A percentile compares a stretch with the other conserved stretches of the same genome.
phyloP scores from a whole-genome alignment of 1,139 yeast species.

The Kluyveromyces sp. region DNA sequence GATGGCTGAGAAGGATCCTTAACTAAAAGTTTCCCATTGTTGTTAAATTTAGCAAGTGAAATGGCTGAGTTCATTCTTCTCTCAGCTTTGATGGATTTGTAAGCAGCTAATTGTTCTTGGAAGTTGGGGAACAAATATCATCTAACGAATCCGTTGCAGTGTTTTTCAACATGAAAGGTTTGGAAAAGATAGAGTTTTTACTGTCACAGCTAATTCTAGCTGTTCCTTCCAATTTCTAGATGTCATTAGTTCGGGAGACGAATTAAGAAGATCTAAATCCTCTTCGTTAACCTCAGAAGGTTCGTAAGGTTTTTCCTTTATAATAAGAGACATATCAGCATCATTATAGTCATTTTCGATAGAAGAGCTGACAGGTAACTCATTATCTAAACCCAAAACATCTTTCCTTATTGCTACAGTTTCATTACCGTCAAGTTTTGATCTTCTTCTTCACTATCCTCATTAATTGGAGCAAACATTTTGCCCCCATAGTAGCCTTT shows the following conservation, averaged over 20 bases:
- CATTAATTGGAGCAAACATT: background rate
- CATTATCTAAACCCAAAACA: background rate
- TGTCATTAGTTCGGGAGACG: constrained; percentile 38
- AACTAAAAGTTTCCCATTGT: constrained; percentile 17
- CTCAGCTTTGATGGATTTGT: constrained; percentile 25
- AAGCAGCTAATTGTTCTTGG: constrained; percentile 27
- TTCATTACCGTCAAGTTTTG: background rate
- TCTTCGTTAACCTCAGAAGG: constrained; percentile 41
- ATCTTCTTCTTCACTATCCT: background rate
- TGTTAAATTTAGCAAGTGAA: constrained; percentile 23
- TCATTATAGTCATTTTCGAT: constrained; percentile 8
- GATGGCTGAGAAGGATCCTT: constrained; percentile 10
- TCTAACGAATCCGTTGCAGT: constrained; percentile 20
- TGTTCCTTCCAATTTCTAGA: constrained; percentile 61
- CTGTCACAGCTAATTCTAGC: constrained; percentile 46
- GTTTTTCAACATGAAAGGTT: constrained; percentile 16
- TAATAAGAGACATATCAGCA: constrained; percentile 22
- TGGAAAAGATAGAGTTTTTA: constrained; percentile 40
- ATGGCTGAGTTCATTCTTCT: constrained; percentile 18
- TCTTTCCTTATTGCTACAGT: background rate
- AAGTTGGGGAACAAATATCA: constrained; percentile 47
- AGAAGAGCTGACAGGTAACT: background rate
- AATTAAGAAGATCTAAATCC: constrained; percentile 38
- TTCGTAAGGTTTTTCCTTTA: constrained; percentile 61
- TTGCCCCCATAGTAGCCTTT: constrained; percentile 1